Evolutionary conservation across 345 rosid genomes (phyloP).

Genomic region (Rhizophora apiculata): DNA sequence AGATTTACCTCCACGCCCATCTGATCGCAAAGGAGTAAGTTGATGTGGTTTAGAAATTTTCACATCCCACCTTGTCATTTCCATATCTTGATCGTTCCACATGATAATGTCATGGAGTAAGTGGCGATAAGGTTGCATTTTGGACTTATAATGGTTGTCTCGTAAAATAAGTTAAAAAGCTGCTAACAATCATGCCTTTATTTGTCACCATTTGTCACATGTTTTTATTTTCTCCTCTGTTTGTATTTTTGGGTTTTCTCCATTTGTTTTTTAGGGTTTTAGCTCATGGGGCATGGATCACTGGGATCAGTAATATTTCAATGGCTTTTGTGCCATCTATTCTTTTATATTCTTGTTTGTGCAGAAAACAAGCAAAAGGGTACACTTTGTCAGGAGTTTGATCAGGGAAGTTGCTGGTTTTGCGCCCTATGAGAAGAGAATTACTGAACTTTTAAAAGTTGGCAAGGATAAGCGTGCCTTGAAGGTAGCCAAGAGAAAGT

Average conservation of each 20-base stretch:
- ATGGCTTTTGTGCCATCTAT: neutral
- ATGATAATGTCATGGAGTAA: too few relatives aligned
- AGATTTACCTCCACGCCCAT: constrained; percentile 54
- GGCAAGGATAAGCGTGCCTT: constrained; percentile 90
- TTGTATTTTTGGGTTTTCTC: too few relatives aligned
- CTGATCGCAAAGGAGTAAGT: constrained; percentile 61
- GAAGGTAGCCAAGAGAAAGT: constrained; percentile 82
- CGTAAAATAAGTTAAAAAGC: too few relatives aligned
- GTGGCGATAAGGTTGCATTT: too few relatives aligned
- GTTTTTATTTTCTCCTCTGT: too few relatives aligned
- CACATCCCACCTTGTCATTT: neutral
- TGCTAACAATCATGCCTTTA: too few relatives aligned
- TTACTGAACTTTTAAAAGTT: constrained; percentile 81
- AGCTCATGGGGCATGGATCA: too few relatives aligned
- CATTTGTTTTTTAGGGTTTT: too few relatives aligned
- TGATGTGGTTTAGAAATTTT: neutral
- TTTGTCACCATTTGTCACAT: too few relatives aligned
- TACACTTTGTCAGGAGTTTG: constrained; percentile 58
- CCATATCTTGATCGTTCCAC: neutral
- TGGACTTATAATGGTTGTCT: too few relatives aligned
- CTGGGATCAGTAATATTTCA: too few relatives aligned
- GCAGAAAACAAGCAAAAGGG: constrained; percentile 86
- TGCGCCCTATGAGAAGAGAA: constrained; percentile 90
- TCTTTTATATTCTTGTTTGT: neutral
- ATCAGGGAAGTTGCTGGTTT: constrained; percentile 89